A percentile compares a stretch with the other conserved stretches of the same genome.
Evolutionary conservation across 179 eudicot species (phyloP).

Genomic region (Patellifolia procumbens): DNA sequence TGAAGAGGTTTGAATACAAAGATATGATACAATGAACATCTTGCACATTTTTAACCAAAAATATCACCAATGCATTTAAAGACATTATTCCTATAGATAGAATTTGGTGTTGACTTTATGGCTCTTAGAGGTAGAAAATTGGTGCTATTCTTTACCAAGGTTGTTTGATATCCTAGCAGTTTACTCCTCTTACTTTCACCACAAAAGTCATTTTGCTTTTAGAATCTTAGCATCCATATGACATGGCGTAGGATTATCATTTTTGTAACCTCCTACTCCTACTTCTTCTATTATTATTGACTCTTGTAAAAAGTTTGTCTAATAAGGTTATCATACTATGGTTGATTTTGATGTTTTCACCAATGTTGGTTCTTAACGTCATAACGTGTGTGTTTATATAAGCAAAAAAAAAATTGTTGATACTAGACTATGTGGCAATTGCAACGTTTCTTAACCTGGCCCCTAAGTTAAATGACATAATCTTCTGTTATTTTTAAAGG

Average conservation of each 20-base stretch:
- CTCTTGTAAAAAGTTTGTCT: too few relatives aligned
- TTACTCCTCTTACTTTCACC: neutral
- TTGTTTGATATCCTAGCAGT: neutral
- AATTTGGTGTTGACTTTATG: neutral
- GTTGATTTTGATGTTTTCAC: too few relatives aligned
- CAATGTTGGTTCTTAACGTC: too few relatives aligned
- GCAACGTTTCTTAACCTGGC: too few relatives aligned
- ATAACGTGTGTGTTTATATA: too few relatives aligned
- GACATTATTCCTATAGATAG: neutral
- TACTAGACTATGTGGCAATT: too few relatives aligned
- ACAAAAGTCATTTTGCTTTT: neutral
- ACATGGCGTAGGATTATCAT: neutral
- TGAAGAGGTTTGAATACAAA: neutral
- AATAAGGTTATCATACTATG: too few relatives aligned
- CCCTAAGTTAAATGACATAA: too few relatives aligned
- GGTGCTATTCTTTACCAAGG: neutral
- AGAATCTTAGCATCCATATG: neutral
- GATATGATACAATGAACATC: neutral
- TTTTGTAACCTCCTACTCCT: too few relatives aligned
- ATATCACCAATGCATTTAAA: neutral
- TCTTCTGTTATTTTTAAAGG: too few relatives aligned
- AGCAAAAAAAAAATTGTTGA: too few relatives aligned
- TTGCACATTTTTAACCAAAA: neutral
- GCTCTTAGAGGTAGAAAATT: neutral
- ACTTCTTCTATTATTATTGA: too few relatives aligned